Evolutionary conservation across 805 yeast genomes (phyloP).

Genomic region (Candida sanyiensis): DNA sequence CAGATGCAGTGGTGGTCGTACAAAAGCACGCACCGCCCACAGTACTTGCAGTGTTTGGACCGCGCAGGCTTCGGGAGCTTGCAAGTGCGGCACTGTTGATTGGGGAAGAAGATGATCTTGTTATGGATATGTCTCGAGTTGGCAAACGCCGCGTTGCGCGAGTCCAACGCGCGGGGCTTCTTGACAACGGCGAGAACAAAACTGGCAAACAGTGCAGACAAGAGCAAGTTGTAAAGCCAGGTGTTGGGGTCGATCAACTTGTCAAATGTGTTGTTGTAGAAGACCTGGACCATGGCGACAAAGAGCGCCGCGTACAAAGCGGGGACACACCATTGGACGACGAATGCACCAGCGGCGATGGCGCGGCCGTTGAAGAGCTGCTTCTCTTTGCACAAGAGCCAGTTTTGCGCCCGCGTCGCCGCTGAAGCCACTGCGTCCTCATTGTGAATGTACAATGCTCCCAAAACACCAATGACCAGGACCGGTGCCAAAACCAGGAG

Average conservation of each 20-base stretch:
- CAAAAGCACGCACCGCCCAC: slow-evolving; percentile 54
- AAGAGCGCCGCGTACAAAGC: slow-evolving; percentile 15
- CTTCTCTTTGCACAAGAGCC: slow-evolving; percentile 7
- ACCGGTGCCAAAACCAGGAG: background rate
- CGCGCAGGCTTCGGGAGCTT: slow-evolving; percentile 60
- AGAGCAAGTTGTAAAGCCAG: slow-evolving; percentile 12
- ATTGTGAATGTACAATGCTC: background rate
- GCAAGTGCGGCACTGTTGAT: slow-evolving; percentile 47
- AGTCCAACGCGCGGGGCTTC: slow-evolving; percentile 13
- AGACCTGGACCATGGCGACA: slow-evolving; percentile 11
- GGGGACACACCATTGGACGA: slow-evolving; percentile 20
- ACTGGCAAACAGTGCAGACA: slow-evolving; percentile 6
- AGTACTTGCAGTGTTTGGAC: slow-evolving; percentile 67
- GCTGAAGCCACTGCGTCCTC: background rate
- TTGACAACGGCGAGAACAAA: slow-evolving; percentile 14
- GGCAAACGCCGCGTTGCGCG: slow-evolving; percentile 2
- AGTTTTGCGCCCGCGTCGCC: background rate
- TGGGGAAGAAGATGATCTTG: slow-evolving; percentile 18
- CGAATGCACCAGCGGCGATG: background rate
- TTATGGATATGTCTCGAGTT: slow-evolving; percentile 13
- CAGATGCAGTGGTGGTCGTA: slow-evolving; percentile 76
- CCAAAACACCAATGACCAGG: background rate
- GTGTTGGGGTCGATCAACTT: slow-evolving; percentile 18
- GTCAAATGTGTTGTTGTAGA: slow-evolving; percentile 12
- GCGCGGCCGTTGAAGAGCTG: slow-evolving; percentile 16